phyloP scores from a whole-genome alignment of 164 flowering plant species.

The Umbellularia californica region DNA sequence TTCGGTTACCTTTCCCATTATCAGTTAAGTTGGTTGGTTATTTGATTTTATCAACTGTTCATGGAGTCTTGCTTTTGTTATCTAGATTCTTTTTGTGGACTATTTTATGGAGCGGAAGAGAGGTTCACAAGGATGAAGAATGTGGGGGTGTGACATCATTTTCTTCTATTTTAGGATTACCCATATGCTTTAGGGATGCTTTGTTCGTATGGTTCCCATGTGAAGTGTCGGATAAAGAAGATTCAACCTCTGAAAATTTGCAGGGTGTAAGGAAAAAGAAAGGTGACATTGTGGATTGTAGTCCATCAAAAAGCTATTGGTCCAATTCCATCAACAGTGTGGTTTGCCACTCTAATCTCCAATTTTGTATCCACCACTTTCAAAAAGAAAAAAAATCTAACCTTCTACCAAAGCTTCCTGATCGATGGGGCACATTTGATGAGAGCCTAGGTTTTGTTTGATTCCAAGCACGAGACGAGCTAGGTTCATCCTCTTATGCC shows the following conservation, averaged over 20 bases:
- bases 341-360: no score
- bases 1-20: not conserved
- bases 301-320: no score
- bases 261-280: not conserved
- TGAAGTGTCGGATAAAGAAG: slow-evolving; percentile 2
- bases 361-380: no score
- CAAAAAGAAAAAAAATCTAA: no score
- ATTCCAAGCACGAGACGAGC: no score
- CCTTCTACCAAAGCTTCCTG: no score
- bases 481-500: no score
- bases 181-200: slow-evolving; percentile 3
- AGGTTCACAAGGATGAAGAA: slow-evolving; percentile 1
- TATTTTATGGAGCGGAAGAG: not conserved
- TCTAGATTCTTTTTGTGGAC: slow-evolving; percentile 5
- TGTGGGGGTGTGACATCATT: slow-evolving; percentile 7
- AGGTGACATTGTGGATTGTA: not conserved
- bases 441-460: no score
- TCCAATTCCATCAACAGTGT: no score
- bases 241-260: no score
- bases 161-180: not conserved
- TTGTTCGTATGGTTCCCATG: slow-evolving; percentile 4
- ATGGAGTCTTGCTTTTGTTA: slow-evolving; percentile 2
- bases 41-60: not conserved
- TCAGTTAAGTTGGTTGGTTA: not conserved
- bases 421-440: no score